Base-by-base conservation (phyloP, 129 eudicot species). In the Pulicaria dysenterica region DNA sequence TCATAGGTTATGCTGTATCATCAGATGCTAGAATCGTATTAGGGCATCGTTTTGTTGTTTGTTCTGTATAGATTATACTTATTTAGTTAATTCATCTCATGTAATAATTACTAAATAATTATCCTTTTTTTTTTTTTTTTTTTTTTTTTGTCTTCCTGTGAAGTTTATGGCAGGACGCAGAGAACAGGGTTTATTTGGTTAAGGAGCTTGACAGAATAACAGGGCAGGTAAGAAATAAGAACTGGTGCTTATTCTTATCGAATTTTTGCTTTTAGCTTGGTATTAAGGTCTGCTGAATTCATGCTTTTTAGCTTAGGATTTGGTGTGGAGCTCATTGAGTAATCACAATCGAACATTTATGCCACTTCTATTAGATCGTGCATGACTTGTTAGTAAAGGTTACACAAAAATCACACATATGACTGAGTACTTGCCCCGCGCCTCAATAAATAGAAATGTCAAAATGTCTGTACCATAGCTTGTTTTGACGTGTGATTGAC, bases 131-230 rank as follows among this genome's bases (percentile, higher is more conserved):
- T 39, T n/a, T n/a, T n/a, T n/a, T n/a, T n/a, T 48, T 34, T 56
- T 14, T n/a, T n/a, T n/a, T n/a, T 73, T 60, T 73, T 60, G 69
- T 48, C 4, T 53, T 64, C 8, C 12, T 63, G 8, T 38, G 72
- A 78, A 92, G 97, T 44, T 77, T 92, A 75, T 92, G 96, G 97
- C 96, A 92, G 86, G 97, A 92, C 75, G 94, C 97, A 0, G 85
- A 86, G 77, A 83, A 86, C 73, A 86, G 94, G 76, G 97, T 89
- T 68, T 92, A 84, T 73, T 47, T 92, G 56, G 78, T 83, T 40
- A 92, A 85, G 55, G 94, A 92, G 87, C 93, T 92, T 34, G 97
- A 92, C 80, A 86, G 86, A 83, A 79, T 92, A 34, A 89, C 97
- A 38, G 97, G 97, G 39, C 97, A 88, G 92, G 97, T 90, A 83